phyloP scores from a whole-genome alignment of 129 eudicot genomes.

The Helianthus tuberosus region DNA sequence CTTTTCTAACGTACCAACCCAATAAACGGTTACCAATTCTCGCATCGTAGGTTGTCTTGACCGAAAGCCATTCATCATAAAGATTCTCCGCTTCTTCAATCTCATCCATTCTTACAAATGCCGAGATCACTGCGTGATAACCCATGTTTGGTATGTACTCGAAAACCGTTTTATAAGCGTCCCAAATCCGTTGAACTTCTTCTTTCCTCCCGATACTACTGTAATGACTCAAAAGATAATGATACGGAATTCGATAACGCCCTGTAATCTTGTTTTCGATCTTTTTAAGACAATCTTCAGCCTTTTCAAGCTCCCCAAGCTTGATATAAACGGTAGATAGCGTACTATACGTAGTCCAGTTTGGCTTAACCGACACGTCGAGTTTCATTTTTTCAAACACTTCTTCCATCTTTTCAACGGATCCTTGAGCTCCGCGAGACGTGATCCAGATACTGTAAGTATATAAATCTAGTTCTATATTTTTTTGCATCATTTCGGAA shows the following conservation, averaged over 20 bases:
- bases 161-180: slow-evolving; percentile 50
- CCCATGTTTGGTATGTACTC: slow-evolving; percentile 62
- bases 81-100: slow-evolving; percentile 65
- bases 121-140: slow-evolving; percentile 61
- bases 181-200: slow-evolving; percentile 72
- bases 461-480: slow-evolving; percentile 55
- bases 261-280: slow-evolving; percentile 56
- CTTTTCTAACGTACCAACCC: slow-evolving; percentile 62
- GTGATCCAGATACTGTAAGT: slow-evolving; percentile 85
- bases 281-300: slow-evolving; percentile 53
- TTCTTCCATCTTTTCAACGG: slow-evolving; percentile 58
- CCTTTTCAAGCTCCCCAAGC: slow-evolving; percentile 50
- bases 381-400: slow-evolving; percentile 53
- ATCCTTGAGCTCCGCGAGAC: slow-evolving; percentile 60
- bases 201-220: slow-evolving; percentile 55
- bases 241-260: slow-evolving; percentile 61
- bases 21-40: slow-evolving; percentile 64
- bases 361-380: slow-evolving; percentile 53
- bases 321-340: slow-evolving; percentile 59
- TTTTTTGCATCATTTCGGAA: slow-evolving; percentile 61
- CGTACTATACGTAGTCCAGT: slow-evolving; percentile 74
- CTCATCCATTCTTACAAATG: slow-evolving; percentile 58
- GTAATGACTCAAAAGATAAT: slow-evolving; percentile 69
- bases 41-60: slow-evolving; percentile 51
- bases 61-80: slow-evolving; percentile 68